Percentiles rank a stretch among this genome's conserved stretches.
Conservation (phyloP, 108 stramenopile genomes). For the Bacterosira constricta region DNA sequence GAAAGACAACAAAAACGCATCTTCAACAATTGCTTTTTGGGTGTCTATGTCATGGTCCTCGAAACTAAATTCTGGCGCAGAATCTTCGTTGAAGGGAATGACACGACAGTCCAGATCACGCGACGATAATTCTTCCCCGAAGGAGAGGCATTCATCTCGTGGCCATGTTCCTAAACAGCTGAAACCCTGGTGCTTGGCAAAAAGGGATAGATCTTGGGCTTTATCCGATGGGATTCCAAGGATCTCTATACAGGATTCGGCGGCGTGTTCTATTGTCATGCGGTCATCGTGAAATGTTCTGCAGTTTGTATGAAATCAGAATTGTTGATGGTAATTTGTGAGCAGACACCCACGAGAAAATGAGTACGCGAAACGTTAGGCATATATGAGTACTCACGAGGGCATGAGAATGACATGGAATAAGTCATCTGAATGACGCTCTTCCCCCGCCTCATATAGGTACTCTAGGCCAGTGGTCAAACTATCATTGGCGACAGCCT, state of each 20-base stretch:
- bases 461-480: conserved; percentile 20
- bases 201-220: conserved; percentile 24
- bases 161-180: conserved; percentile 36
- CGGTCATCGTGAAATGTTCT: conserved; percentile 29
- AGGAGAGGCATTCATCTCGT: conserved; percentile 24
- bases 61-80: neutral
- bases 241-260: conserved; percentile 13
- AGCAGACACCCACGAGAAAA: no score
- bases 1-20: neutral
- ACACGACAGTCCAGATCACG: conserved; percentile 32
- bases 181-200: conserved; percentile 42
- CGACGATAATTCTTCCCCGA: conserved; percentile 18
- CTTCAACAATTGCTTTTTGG: neutral
- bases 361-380: neutral
- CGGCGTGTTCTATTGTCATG: conserved; percentile 22
- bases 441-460: conserved; percentile 21
- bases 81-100: conserved; percentile 10
- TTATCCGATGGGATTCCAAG: conserved; percentile 19
- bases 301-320: neutral
- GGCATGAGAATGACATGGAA: conserved; percentile 45
- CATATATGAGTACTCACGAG: conserved; percentile 25
- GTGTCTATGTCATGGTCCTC: neutral
- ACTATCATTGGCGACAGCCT: neutral
- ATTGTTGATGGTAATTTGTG: no score
- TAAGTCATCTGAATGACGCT: conserved; percentile 26